Evolutionary conservation across 345 rosid genomes (phyloP), one percentile per base, ranked within the genome.

Genomic region (Iberis pinnata): DNA sequence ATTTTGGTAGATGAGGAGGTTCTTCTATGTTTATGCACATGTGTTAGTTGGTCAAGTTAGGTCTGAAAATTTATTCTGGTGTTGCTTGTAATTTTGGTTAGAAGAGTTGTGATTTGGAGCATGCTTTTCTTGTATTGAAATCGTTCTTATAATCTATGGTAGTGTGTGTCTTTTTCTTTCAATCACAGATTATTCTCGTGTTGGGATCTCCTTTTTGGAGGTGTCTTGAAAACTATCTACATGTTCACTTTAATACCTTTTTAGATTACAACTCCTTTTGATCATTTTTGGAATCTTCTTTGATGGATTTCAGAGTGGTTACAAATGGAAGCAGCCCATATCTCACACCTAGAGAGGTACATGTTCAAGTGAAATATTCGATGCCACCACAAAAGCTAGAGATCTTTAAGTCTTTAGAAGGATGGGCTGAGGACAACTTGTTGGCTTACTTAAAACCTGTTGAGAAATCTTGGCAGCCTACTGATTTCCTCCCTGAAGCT

Each of bases 381-480:
- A 75, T 80, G 80, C 79, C 80, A 10, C 76, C 86, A 22, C 74
- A 78, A 19, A 80, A 80, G 74, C 52, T 77, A 27, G 86, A 80
- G 69, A 75, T 80, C 35, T 80, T 80, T 15, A 80, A 67, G 64
- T 80, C 86, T 7, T 71, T 70, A 17, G 74, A 70, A 36, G 69
- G 60, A 25, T 70, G 74, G 74, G 74, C 74, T 13, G 25, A 65
- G 22, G 46, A 80, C 1, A 78, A 73, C 65, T 54, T 80, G 24
- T 58, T 80, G 55, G 52, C 73, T 45, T 72, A 73, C 48, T 57
- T 78, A 27, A 78, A 78, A 68, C 81, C 80, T 1, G 87, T 76
- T 26, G 87, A 80, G 60, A 74, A 76, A 53, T 73, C 83, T 19
- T 80, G 87, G 87, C 87, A 80, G 44, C 81, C 87, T 0, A 79